A percentile compares a stretch with the other conserved stretches of the same genome.
Conservation (phyloP, 257 asterid genomes). For the Cynanchum wilfordii region DNA sequence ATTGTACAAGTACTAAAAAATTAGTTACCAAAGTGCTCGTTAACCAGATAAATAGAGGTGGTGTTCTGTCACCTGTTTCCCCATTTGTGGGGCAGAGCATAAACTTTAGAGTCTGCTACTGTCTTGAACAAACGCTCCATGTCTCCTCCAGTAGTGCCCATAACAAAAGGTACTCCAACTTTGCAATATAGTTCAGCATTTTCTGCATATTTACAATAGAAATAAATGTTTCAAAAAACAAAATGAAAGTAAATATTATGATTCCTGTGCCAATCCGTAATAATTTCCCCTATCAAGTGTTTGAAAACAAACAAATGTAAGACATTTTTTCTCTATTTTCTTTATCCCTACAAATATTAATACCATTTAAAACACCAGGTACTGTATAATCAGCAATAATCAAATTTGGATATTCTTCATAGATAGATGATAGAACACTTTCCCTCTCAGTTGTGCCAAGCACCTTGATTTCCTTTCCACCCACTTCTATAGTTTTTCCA, state of each 20-base stretch:
- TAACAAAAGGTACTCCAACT: constrained; percentile 92
- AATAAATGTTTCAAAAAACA: not conserved
- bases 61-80: constrained; percentile 70
- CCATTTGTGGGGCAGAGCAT: constrained; percentile 99
- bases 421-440: constrained; percentile 38
- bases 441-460: constrained; percentile 65
- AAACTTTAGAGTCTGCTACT: constrained; percentile 56
- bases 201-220: constrained; percentile 31
- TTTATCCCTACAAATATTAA: constrained; percentile 5
- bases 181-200: constrained; percentile 84
- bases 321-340: not conserved
- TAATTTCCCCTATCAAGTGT: not conserved
- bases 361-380: constrained; percentile 85
- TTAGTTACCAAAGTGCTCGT: constrained; percentile 3
- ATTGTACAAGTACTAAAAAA: not conserved
- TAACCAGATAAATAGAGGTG: not conserved
- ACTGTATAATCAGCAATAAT: constrained; percentile 81
- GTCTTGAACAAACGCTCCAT: constrained; percentile 77
- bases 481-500: constrained; percentile 59
- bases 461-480: constrained; percentile 63
- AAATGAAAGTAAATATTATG: not conserved
- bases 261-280: not conserved
- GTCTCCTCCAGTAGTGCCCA: constrained; percentile 99
- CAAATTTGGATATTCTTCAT: constrained; percentile 55
- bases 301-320: not conserved